Evolutionary conservation across 176 grass and related monocot species (phyloP), one percentile per base, ranked within the genome.

Genomic region (Miscanthus lutarioriparius): DNA sequence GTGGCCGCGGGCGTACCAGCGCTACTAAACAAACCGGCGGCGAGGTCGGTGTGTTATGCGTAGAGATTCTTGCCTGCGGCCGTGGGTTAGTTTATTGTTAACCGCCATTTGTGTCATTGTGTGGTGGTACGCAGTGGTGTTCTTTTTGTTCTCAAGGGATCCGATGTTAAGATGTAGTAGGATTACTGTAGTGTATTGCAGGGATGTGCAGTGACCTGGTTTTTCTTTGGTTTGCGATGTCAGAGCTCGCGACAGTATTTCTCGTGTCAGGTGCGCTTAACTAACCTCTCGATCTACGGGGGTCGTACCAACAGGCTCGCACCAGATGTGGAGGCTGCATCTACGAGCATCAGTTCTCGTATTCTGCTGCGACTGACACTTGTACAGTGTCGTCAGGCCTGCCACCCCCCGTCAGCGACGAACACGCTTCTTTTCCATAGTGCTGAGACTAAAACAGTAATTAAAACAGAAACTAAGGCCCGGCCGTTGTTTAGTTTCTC

Each of bases 181-280:
- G 49, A 51, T 51, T 51, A 51, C 48, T 51, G 48, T 51, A 7
- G 1, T 48, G 40, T 0, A 1, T 2, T 53, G 17, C 30, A 83
- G 67, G 73, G 80, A 22, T 48, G 73, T 13, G 13, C 58, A n/a
- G 26, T 36, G 0, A 32, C 62, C 70, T 68, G 63, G 15, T 61
- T 61, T 61, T 30, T 38, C 53, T 16, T 30, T 74, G 35, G 61
- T 69, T n/a, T 5, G 10, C 26, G 16, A 39, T 41, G 86, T 33
- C 74, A 71, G 64, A 32, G 30, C 64, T 75, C 39, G 78, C 12
- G 78, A 83, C 86, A 88, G 65, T 41, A 72, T 88, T 79, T 85
- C 63, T 85, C 65, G 73, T 23, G 83, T 28, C 79, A 77, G 72
- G 53, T 33, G 71, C n/a, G n/a, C n/a, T n/a, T 88, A 86, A 71